Percentiles rank a stretch among this genome's conserved stretches.
phyloP scores from a whole-genome alignment of 1,284 basidiomycete genomes.

The Testicularia cyperi region DNA sequence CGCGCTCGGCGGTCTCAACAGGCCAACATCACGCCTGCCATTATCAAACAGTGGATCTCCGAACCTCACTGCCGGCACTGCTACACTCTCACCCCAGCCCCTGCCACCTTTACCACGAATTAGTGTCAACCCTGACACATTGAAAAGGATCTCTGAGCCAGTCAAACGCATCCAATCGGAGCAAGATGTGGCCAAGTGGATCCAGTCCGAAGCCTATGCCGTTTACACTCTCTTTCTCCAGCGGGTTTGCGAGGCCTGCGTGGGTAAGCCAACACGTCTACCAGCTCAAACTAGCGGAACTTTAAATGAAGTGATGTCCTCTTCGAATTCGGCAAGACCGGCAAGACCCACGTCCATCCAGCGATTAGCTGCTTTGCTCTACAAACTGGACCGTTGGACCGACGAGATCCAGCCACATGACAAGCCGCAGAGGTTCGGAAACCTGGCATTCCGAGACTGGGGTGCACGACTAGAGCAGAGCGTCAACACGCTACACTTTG shows the following conservation, averaged over 20 bases:
- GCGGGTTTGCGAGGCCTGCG: constrained; percentile 54
- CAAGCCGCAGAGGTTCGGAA: constrained; percentile 90
- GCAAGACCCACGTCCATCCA: constrained; percentile 50
- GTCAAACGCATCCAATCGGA: constrained; percentile 54
- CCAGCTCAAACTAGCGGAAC: not conserved
- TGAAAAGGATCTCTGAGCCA: constrained; percentile 20
- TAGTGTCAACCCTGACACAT: constrained; percentile 2
- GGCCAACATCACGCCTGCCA: too few species aligned
- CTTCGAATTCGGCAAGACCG: too few species aligned
- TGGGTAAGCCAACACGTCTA: constrained; percentile 42
- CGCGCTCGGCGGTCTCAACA: too few species aligned
- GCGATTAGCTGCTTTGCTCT: constrained; percentile 67
- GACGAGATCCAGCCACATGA: constrained; percentile 75
- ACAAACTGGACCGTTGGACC: constrained; percentile 75
- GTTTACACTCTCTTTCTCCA: constrained; percentile 50
- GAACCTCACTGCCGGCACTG: too few species aligned
- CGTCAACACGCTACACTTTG: constrained; percentile 52
- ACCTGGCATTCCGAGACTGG: constrained; percentile 87
- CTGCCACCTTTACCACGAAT: constrained; percentile 34
- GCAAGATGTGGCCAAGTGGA: constrained; percentile 55
- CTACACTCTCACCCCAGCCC: constrained; percentile 10
- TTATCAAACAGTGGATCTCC: too few species aligned
- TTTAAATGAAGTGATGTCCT: not conserved
- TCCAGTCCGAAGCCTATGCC: constrained; percentile 44
- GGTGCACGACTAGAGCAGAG: constrained; percentile 70